phyloP scores from a whole-genome alignment of 2,329 filamentous ascomycete genomes.

The Colletotrichum chlorophyti region DNA sequence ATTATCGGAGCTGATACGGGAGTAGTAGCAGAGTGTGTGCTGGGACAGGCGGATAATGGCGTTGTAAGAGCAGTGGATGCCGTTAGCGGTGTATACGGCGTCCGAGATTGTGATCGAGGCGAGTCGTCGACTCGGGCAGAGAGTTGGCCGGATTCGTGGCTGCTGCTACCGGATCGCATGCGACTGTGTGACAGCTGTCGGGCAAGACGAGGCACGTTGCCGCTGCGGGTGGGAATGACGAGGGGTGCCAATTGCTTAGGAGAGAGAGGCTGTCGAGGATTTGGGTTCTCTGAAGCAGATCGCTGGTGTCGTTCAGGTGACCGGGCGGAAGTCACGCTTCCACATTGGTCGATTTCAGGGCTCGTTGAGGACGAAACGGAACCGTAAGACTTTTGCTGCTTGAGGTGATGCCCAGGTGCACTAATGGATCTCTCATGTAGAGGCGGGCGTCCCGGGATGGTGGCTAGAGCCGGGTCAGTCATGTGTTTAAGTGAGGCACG shows the following conservation, averaged over 20 bases:
- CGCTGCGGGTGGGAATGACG: slow-evolving; percentile 52
- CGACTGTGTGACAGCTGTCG: slow-evolving; percentile 51
- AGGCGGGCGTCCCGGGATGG: slow-evolving; percentile 70
- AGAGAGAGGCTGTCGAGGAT: slow-evolving; percentile 46
- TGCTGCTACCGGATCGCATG: slow-evolving; percentile 52
- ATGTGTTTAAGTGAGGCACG: neutral
- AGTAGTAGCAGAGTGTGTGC: slow-evolving; percentile 31
- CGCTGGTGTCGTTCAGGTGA: slow-evolving; percentile 26
- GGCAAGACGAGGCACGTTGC: slow-evolving; percentile 24
- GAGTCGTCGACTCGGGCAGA: slow-evolving; percentile 54
- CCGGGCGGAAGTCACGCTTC: neutral
- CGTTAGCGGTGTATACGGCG: slow-evolving; percentile 53
- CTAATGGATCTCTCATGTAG: slow-evolving; percentile 70
- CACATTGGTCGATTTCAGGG: neutral
- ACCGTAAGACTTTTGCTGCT: slow-evolving; percentile 50
- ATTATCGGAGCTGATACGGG: slow-evolving; percentile 55
- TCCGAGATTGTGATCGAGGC: slow-evolving; percentile 45
- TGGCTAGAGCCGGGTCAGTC: slow-evolving; percentile 53
- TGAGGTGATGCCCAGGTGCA: slow-evolving; percentile 61
- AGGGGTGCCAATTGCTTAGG: slow-evolving; percentile 63
- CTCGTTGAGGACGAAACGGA: slow-evolving; percentile 40
- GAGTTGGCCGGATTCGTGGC: slow-evolving; percentile 47
- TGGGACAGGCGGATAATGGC: slow-evolving; percentile 50
- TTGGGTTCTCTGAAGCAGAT: slow-evolving; percentile 25
- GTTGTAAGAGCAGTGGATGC: slow-evolving; percentile 48